A percentile compares a stretch with the other conserved stretches of the same genome.
These are phyloP conservation scores for Colletotrichum cordylinicola DNA, from an alignment of 2,329 filamentous ascomycete genomes.

Conservation along the genomic window DNA sequence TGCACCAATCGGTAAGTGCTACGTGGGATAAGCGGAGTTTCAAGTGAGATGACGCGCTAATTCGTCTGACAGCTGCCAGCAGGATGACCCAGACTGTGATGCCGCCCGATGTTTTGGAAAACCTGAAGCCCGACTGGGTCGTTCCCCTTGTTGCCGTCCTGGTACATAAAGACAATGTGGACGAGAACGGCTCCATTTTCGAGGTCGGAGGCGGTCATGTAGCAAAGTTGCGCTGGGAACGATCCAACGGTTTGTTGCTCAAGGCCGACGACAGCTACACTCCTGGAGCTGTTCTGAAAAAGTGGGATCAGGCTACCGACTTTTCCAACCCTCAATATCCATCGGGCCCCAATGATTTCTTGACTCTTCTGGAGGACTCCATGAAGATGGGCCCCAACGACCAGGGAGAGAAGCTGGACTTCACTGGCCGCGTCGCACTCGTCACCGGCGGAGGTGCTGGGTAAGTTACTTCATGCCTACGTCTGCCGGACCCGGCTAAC, in stretches of 20 bases:
- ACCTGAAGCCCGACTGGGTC: slow-evolving; percentile 91
- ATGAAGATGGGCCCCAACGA: slow-evolving; percentile 77
- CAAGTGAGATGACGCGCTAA: neutral
- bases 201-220: slow-evolving; percentile 93
- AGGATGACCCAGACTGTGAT: slow-evolving; percentile 96
- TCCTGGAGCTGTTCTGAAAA: slow-evolving; percentile 83
- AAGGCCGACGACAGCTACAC: slow-evolving; percentile 90
- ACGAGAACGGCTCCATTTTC: slow-evolving; percentile 88
- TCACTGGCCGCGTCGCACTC: slow-evolving; percentile 84
- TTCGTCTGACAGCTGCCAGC: slow-evolving; percentile 69
- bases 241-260: slow-evolving; percentile 84
- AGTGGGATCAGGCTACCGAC: slow-evolving; percentile 88
- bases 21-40: slow-evolving; percentile 12
- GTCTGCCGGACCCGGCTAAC: slow-evolving; percentile 1
- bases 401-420: slow-evolving; percentile 76
- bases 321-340: slow-evolving; percentile 87
- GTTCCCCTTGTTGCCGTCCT: slow-evolving; percentile 91
- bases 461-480: slow-evolving; percentile 40
- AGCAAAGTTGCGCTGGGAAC: slow-evolving; percentile 95
- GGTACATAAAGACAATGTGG: slow-evolving; percentile 82
- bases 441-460: slow-evolving; percentile 88
- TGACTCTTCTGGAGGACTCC: slow-evolving; percentile 83
- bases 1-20: slow-evolving; percentile 72
- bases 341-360: slow-evolving; percentile 84
- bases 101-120: slow-evolving; percentile 89